phyloP scores from a whole-genome alignment of 352 stramenopile species.

The Pilasporangium apinafurcum region DNA sequence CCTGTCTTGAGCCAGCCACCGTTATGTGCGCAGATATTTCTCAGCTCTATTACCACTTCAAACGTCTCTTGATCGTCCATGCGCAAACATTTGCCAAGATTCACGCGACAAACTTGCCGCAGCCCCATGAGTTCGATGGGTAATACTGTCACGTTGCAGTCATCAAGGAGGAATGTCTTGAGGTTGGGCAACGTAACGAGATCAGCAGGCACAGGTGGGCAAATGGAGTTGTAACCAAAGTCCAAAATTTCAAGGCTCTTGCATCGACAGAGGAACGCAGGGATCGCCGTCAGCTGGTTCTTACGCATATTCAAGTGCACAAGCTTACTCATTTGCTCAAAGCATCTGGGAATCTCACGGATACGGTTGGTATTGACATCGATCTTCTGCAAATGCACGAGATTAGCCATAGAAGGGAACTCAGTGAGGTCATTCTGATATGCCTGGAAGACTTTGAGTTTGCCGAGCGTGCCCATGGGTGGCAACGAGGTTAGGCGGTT shows the following conservation, averaged over 20 bases:
- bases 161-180: slow-evolving; percentile 64
- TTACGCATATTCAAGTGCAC: slow-evolving; percentile 59
- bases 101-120: slow-evolving; percentile 36
- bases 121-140: slow-evolving; percentile 63
- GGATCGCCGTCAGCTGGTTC: slow-evolving; percentile 47
- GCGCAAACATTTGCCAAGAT: slow-evolving; percentile 40
- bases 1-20: slow-evolving; percentile 61
- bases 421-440: slow-evolving; percentile 56
- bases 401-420: slow-evolving; percentile 55
- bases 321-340: slow-evolving; percentile 54
- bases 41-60: slow-evolving; percentile 52
- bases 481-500: slow-evolving; percentile 45
- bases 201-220: slow-evolving; percentile 26
- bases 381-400: slow-evolving; percentile 64
- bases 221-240: slow-evolving; percentile 55
- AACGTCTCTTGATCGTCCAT: slow-evolving; percentile 68
- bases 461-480: slow-evolving; percentile 34
- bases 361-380: slow-evolving; percentile 76
- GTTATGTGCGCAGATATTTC: slow-evolving; percentile 38
- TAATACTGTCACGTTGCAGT: slow-evolving; percentile 33
- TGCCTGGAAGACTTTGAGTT: slow-evolving; percentile 52
- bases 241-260: slow-evolving; percentile 63
- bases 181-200: slow-evolving; percentile 40
- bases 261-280: slow-evolving; percentile 33
- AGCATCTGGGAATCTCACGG: slow-evolving; percentile 25